Evolutionary conservation across 164 flowering plant genomes (phyloP).

Genomic region (Tetrastigma voinierianum): DNA sequence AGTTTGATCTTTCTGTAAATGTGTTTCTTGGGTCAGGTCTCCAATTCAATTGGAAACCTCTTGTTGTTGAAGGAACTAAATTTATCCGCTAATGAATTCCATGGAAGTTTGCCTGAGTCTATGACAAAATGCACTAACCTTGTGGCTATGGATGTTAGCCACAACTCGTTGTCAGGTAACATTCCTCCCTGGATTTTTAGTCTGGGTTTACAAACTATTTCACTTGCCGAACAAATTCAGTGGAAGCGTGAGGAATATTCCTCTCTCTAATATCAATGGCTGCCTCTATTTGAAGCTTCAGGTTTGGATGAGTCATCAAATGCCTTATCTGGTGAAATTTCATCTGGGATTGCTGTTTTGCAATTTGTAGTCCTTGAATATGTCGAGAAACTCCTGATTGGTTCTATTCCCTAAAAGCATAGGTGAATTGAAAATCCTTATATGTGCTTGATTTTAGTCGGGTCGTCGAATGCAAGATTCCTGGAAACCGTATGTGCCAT

Average conservation of each 20-base stretch:
- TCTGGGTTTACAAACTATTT: slow-evolving; percentile 8
- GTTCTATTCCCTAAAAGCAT: slow-evolving; percentile 61
- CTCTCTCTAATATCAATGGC: slow-evolving; percentile 1
- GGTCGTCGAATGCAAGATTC: too few relatives aligned
- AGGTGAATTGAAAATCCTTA: slow-evolving; percentile 47
- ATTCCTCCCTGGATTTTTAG: slow-evolving; percentile 33
- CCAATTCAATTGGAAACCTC: slow-evolving; percentile 54
- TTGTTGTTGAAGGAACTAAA: slow-evolving; percentile 25
- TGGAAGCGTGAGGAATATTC: slow-evolving; percentile 25
- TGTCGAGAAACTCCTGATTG: slow-evolving; percentile 61
- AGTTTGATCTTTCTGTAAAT: slow-evolving; percentile 70
- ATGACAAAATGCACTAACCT: slow-evolving; percentile 27
- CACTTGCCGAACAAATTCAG: slow-evolving; percentile 22
- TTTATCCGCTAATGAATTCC: slow-evolving; percentile 28
- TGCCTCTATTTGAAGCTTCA: slow-evolving; percentile 24
- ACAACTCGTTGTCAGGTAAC: slow-evolving; percentile 26
- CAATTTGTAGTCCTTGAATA: slow-evolving; percentile 51
- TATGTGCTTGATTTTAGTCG: slow-evolving; percentile 68
- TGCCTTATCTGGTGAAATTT: slow-evolving; percentile 57
- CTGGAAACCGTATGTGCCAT: too few relatives aligned
- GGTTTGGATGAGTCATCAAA: slow-evolving; percentile 70
- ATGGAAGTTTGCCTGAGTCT: slow-evolving; percentile 32
- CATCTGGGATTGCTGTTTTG: slow-evolving; percentile 52
- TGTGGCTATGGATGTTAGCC: slow-evolving; percentile 29
- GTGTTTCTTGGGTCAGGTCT: slow-evolving; percentile 56